Percentiles rank a stretch among this genome's conserved stretches.
phyloP scores from a whole-genome alignment of 495 filamentous ascomycete genomes.

The Neurospora discreta region DNA sequence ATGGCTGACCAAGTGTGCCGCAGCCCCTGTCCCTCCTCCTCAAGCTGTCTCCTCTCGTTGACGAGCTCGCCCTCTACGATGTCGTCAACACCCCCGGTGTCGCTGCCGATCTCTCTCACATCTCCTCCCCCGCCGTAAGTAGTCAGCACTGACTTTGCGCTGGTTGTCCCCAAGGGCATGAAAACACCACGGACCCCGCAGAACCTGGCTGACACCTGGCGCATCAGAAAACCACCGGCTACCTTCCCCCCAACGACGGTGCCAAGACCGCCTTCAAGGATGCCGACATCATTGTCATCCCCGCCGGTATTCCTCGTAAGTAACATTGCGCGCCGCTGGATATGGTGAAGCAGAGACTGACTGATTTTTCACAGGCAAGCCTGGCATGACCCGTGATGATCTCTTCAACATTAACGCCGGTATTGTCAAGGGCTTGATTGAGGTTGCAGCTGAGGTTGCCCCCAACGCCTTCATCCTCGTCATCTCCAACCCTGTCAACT shows the following conservation, averaged over 20 bases:
- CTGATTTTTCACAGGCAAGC: conserved; percentile 60
- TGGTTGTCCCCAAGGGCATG: background rate
- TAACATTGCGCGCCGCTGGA: conserved; percentile 6
- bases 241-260: conserved; percentile 81
- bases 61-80: conserved; percentile 95
- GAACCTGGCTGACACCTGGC: conserved; percentile 19
- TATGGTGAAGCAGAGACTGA: conserved; percentile 6
- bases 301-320: conserved; percentile 94
- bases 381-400: conserved; percentile 97
- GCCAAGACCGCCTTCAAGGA: conserved; percentile 79
- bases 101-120: conserved; percentile 90
- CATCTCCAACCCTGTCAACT: conserved; percentile 99
- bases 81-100: conserved; percentile 97
- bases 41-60: conserved; percentile 74
- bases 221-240: conserved; percentile 76
- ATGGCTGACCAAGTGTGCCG: conserved; percentile 3
- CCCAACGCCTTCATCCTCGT: conserved; percentile 90
- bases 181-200: background rate
- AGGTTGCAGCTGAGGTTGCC: conserved; percentile 71
- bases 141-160: background rate
- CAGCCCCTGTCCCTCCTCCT: conserved; percentile 93
- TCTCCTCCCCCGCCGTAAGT: conserved; percentile 84
- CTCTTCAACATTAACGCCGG: conserved; percentile 98
- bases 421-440: conserved; percentile 78
- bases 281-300: conserved; percentile 91